Conservation (phyloP, 345 rosid species). For the Linum lewisii region DNA sequence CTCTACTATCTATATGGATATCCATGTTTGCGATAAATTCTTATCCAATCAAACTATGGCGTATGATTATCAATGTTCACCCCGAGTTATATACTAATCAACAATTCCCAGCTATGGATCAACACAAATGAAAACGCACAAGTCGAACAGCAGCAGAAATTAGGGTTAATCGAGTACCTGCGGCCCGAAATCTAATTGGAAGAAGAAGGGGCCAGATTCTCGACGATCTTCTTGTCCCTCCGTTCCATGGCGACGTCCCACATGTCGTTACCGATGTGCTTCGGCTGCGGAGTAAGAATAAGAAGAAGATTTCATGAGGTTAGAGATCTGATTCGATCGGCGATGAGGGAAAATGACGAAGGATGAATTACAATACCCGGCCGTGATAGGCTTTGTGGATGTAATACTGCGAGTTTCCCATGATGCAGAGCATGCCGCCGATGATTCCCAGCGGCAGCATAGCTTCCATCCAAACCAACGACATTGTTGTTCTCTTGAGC, state of each 20-base stretch:
- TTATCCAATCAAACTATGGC: no score
- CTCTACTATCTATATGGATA: no score
- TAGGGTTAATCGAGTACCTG: neutral
- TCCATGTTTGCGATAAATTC: no score
- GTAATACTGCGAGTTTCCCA: conserved; percentile 82
- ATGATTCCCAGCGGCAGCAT: conserved; percentile 81
- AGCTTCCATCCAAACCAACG: conserved; percentile 73
- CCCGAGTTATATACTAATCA: no score
- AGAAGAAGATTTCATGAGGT: neutral
- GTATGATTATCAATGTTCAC: no score
- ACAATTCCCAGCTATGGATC: no score
- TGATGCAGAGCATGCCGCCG: conserved; percentile 77
- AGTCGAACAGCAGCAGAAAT: neutral
- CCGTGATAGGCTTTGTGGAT: conserved; percentile 91
- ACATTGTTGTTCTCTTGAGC: conserved; percentile 27
- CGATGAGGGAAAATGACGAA: neutral
- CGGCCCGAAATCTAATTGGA: conserved; percentile 30
- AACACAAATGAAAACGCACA: no score
- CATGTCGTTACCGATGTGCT: conserved; percentile 82
- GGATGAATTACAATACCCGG: conserved; percentile 31
- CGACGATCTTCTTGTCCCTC: conserved; percentile 83
- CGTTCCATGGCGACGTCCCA: conserved; percentile 97
- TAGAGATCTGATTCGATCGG: neutral
- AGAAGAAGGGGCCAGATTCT: conserved; percentile 33
- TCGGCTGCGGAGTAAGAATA: neutral